Conservation (phyloP, 2,329 filamentous ascomycete genomes). For the Ascochyta lentis region DNA sequence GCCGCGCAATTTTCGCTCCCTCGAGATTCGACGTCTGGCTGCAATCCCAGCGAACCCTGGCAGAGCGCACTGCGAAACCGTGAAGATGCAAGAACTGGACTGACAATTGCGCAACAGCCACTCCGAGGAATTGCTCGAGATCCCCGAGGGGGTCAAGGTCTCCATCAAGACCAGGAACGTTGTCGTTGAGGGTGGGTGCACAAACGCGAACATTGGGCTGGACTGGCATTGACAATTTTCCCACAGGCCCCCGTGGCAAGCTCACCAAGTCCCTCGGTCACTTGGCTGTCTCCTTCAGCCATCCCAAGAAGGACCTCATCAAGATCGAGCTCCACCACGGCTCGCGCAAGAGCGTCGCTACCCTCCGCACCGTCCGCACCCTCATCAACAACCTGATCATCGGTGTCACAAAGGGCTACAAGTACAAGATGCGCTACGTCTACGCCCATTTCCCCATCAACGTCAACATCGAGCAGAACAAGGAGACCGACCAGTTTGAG, state of each 20-base stretch:
- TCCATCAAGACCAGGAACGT: constrained; percentile 95
- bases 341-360: constrained; percentile 95
- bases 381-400: constrained; percentile 99
- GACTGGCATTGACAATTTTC: constrained; percentile 3
- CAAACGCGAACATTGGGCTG: not conserved
- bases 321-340: constrained; percentile 99
- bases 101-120: constrained; percentile 60
- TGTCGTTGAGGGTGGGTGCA: constrained; percentile 92
- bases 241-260: constrained; percentile 67
- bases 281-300: constrained; percentile 93
- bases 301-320: constrained; percentile 84
- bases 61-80: constrained; percentile 20
- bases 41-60: constrained; percentile 19
- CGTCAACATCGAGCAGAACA: constrained; percentile 98
- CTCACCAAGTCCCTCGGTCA: constrained; percentile 96
- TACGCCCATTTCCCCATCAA: constrained; percentile 99
- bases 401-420: constrained; percentile 98
- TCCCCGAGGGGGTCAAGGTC: constrained; percentile 98
- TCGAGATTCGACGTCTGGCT: constrained; percentile 21
- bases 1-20: constrained; percentile 18
- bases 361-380: constrained; percentile 96
- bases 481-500: constrained; percentile 83
- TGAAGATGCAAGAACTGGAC: constrained; percentile 26
- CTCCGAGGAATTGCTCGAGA: constrained; percentile 91
- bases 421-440: constrained; percentile 99